A percentile compares a stretch with the other conserved stretches of the same genome.
Conservation (phyloP, 2,329 filamentous ascomycete species). For the Ambrosiella cleistominuta region DNA sequence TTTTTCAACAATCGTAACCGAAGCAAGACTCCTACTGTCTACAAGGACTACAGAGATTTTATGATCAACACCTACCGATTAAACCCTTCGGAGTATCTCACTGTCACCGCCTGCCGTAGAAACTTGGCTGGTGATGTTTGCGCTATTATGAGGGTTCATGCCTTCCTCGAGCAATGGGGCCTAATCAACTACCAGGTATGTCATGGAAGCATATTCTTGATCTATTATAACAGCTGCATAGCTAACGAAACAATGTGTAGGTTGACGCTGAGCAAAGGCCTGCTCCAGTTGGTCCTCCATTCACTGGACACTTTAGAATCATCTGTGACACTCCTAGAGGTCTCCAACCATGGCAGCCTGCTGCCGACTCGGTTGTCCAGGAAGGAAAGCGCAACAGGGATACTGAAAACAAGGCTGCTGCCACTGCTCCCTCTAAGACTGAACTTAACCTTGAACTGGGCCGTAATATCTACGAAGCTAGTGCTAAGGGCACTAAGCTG, state of each 20-base stretch:
- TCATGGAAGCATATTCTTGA: neutral
- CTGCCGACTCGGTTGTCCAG: constrained; percentile 52
- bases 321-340: constrained; percentile 91
- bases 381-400: constrained; percentile 42
- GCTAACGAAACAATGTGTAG: constrained; percentile 27
- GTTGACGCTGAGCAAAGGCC: constrained; percentile 91
- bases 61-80: constrained; percentile 99
- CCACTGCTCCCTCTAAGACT: constrained; percentile 49
- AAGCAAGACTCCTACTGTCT: constrained; percentile 91
- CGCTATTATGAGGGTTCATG: constrained; percentile 96
- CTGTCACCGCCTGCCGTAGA: constrained; percentile 84
- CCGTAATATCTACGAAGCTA: constrained; percentile 88
- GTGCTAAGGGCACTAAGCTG: constrained; percentile 58
- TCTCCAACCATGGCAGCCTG: constrained; percentile 86
- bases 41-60: constrained; percentile 98
- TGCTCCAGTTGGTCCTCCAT: constrained; percentile 87
- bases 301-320: constrained; percentile 92
- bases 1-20: constrained; percentile 98
- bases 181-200: constrained; percentile 94
- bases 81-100: constrained; percentile 90
- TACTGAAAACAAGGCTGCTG: constrained; percentile 57
- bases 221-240: neutral
- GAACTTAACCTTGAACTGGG: constrained; percentile 86
- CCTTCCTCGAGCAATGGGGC: constrained; percentile 96
- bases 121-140: constrained; percentile 96